These are phyloP conservation scores for Chenopodium quinoa DNA, from an alignment of 148 eudicot species.

Conservation along the genomic window DNA sequence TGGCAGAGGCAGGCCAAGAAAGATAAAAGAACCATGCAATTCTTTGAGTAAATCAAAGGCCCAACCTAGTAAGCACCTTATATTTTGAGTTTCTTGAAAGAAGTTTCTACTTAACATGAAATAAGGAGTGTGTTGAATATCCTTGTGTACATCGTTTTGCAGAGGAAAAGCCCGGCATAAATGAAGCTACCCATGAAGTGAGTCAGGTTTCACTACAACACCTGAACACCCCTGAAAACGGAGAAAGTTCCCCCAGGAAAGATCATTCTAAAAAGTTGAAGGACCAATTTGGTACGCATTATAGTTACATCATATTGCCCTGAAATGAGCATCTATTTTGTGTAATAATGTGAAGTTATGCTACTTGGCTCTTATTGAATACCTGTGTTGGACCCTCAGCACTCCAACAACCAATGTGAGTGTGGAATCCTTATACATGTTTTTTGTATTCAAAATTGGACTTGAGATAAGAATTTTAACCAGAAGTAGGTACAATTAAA, in stretches of 20 bases:
- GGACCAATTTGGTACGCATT: background rate
- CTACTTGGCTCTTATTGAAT: background rate
- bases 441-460: background rate
- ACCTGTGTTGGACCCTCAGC: background rate
- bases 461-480: background rate
- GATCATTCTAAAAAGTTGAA: background rate
- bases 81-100: background rate
- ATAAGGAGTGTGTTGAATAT: background rate
- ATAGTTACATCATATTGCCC: background rate
- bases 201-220: background rate
- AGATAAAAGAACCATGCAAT: background rate
- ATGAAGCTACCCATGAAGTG: background rate
- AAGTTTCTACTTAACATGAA: background rate
- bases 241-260: background rate
- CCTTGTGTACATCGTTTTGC: background rate
- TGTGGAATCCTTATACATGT: background rate
- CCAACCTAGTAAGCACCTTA: conserved; percentile 13
- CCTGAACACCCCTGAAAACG: conserved; percentile 2
- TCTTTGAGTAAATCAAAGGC: conserved; percentile 1
- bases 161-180: background rate
- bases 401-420: background rate
- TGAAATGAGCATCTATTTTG: background rate
- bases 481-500: background rate
- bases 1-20: conserved; percentile 1
- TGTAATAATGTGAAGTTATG: background rate